A percentile compares a stretch with the other conserved stretches of the same genome.
Conservation (phyloP, 257 asterid genomes). For the Primulina tabacum region DNA sequence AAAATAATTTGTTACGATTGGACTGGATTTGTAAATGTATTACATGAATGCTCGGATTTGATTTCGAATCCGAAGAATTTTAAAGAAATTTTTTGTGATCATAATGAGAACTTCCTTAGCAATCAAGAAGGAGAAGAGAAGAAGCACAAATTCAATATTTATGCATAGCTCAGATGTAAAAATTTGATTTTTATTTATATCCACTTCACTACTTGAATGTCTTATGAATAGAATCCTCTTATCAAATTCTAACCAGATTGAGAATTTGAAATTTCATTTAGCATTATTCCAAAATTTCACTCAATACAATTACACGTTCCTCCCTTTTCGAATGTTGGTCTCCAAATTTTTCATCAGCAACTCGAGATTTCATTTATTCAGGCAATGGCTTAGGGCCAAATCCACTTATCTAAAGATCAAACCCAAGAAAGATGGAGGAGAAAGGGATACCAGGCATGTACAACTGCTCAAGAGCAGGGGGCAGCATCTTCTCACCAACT, state of each 20-base stretch:
- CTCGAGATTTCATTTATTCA: constrained; percentile 5
- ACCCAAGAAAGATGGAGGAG: constrained; percentile 15
- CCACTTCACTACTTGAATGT: too few relatives aligned
- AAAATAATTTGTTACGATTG: too few relatives aligned
- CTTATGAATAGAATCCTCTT: too few relatives aligned
- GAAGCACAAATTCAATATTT: background rate
- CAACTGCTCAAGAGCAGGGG: constrained; percentile 77
- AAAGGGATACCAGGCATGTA: constrained; percentile 30
- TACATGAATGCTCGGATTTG: background rate
- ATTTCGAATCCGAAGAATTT: too few relatives aligned
- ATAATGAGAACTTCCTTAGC: background rate
- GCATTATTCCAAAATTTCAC: too few relatives aligned
- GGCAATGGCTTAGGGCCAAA: constrained; percentile 39
- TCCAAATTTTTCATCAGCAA: constrained; percentile 25
- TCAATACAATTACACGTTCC: too few relatives aligned
- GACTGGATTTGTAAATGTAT: background rate
- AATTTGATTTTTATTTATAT: too few relatives aligned
- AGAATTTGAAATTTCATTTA: too few relatives aligned
- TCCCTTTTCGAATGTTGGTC: background rate
- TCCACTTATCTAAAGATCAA: constrained; percentile 36
- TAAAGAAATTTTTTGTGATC: background rate
- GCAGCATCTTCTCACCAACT: constrained; percentile 81
- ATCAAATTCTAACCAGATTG: too few relatives aligned
- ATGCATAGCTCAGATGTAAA: background rate
- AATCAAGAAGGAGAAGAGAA: background rate